Evolutionary conservation across 371 early-diverging fungal genomes (phyloP).

Genomic region (Apophysomyces elegans): DNA sequence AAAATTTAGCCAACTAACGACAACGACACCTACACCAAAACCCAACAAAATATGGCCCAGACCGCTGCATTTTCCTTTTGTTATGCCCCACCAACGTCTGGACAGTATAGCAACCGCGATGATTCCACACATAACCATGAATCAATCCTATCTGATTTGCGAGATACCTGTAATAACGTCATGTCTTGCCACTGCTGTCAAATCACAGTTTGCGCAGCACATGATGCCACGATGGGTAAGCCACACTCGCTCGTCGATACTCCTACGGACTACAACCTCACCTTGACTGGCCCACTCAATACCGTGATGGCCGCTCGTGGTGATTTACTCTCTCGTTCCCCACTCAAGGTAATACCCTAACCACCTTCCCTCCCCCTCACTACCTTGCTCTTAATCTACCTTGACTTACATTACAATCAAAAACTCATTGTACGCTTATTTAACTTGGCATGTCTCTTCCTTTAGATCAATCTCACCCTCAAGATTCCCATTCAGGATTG

Average conservation of each 20-base stretch:
- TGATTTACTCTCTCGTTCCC: slow-evolving; percentile 45
- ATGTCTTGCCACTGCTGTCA: slow-evolving; percentile 27
- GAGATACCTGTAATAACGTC: slow-evolving; percentile 32
- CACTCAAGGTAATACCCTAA: slow-evolving; percentile 41
- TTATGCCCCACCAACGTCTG: slow-evolving; percentile 31
- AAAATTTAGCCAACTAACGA: neutral
- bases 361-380: neutral
- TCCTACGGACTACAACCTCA: slow-evolving; percentile 47
- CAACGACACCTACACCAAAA: neutral
- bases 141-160: slow-evolving; percentile 22
- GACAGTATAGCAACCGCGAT: slow-evolving; percentile 15
- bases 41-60: slow-evolving; percentile 17
- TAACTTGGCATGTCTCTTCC: too few relatives aligned
- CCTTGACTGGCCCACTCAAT: slow-evolving; percentile 42
- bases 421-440: too few relatives aligned
- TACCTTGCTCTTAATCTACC: slow-evolving; percentile 4
- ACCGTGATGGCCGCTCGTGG: slow-evolving; percentile 49
- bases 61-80: slow-evolving; percentile 32
- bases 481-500: slow-evolving; percentile 50
- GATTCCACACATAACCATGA: slow-evolving; percentile 11
- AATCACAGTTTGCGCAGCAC: slow-evolving; percentile 29
- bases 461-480: slow-evolving; percentile 41
- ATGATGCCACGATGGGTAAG: slow-evolving; percentile 25
- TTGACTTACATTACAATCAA: too few relatives aligned
- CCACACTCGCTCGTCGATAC: slow-evolving; percentile 43